Evolutionary conservation across 352 stramenopile genomes (phyloP).

Genomic region (Aphanomyces astaci): DNA sequence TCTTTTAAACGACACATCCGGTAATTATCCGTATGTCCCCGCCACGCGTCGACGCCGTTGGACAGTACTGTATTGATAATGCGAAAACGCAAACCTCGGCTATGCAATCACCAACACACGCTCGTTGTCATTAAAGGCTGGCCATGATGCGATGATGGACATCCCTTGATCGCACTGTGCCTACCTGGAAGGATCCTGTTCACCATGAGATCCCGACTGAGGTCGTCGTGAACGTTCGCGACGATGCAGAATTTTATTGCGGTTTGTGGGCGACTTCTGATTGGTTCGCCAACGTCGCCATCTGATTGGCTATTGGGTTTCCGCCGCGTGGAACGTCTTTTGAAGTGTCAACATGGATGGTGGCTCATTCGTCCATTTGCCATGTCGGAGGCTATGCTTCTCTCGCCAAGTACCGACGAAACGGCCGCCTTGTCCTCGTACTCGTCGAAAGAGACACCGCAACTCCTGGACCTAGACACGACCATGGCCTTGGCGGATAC

Average conservation of each 20-base stretch:
- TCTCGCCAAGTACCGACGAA: no score
- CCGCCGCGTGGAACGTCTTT: background rate
- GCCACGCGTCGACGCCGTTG: background rate
- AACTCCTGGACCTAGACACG: conserved; percentile 1
- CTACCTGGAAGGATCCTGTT: no score
- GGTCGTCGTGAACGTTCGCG: background rate
- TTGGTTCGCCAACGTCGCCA: background rate
- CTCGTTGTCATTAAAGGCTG: no score
- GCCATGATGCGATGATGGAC: no score
- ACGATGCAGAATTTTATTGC: background rate
- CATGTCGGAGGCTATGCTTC: background rate
- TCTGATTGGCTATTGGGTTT: background rate
- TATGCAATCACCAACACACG: no score
- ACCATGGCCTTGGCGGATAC: conserved; percentile 52
- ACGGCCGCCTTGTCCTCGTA: no score
- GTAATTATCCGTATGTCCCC: background rate
- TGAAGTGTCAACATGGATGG: background rate
- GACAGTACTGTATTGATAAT: no score
- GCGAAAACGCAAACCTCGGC: no score
- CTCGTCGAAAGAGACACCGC: no score
- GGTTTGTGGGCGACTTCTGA: conserved; percentile 1
- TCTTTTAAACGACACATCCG: background rate
- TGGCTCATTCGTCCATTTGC: background rate
- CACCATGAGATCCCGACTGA: no score
- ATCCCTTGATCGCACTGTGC: no score